Evolutionary conservation across 2,329 filamentous ascomycete genomes (phyloP).

Genomic region (Phoma sp.): DNA sequence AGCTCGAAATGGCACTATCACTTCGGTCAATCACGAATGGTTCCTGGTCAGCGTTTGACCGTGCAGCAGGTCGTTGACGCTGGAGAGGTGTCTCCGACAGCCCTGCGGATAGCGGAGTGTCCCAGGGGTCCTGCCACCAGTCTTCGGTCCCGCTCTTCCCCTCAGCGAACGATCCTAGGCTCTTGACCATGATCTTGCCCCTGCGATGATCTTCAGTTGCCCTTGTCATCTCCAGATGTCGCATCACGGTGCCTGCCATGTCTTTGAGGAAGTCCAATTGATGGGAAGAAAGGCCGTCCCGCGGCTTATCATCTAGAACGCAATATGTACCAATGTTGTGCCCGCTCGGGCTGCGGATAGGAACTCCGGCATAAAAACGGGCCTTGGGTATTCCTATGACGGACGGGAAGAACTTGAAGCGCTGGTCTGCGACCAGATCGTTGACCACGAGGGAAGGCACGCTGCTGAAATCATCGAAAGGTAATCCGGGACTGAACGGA

Average conservation of each 20-base stretch:
- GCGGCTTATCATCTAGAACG: conserved; percentile 65
- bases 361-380: conserved; percentile 66
- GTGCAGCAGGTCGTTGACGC: conserved; percentile 28
- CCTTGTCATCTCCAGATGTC: conserved; percentile 66
- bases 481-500: conserved; percentile 21
- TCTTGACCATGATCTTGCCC: conserved; percentile 62
- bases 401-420: conserved; percentile 47
- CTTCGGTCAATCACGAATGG: conserved; percentile 24
- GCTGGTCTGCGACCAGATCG: conserved; percentile 45
- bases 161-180: conserved; percentile 47
- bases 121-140: conserved; percentile 44
- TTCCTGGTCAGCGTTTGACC: conserved; percentile 23
- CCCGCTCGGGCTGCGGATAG: conserved; percentile 65
- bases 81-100: conserved; percentile 25
- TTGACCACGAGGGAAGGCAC: conserved; percentile 42
- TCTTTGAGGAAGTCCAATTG: conserved; percentile 65
- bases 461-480: conserved; percentile 25
- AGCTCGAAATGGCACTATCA: conserved; percentile 32
- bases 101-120: conserved; percentile 21
- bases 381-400: conserved; percentile 42
- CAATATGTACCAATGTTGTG: conserved; percentile 68
- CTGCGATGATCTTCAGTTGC: conserved; percentile 61
- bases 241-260: conserved; percentile 63
- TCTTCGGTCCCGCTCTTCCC: conserved; percentile 45
- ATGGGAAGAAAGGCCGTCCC: conserved; percentile 57